Evolutionary conservation across 352 stramenopile species (phyloP).

Genomic region (Phytophthora cajani): DNA sequence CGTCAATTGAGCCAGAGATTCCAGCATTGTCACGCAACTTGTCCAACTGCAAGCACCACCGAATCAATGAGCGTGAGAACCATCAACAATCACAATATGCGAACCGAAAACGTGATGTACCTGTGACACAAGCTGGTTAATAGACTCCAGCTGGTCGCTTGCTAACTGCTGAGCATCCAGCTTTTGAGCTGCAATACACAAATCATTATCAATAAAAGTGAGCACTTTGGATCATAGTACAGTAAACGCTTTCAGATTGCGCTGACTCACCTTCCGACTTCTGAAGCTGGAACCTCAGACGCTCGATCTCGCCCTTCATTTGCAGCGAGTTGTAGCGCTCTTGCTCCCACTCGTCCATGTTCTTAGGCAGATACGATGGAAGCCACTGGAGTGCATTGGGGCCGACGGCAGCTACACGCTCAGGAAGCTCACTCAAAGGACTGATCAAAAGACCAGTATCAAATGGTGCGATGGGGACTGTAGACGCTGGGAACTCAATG

Average conservation of each 20-base stretch:
- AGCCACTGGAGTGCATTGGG: slow-evolving; percentile 78
- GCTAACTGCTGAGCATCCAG: slow-evolving; percentile 77
- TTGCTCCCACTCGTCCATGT: slow-evolving; percentile 82
- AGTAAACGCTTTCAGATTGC: not conserved
- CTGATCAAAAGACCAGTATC: slow-evolving; percentile 72
- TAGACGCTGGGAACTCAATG: slow-evolving; percentile 76
- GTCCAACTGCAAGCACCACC: slow-evolving; percentile 47
- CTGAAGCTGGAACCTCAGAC: slow-evolving; percentile 75
- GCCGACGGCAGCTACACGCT: slow-evolving; percentile 70
- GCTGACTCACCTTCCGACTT: slow-evolving; percentile 62
- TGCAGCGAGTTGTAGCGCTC: slow-evolving; percentile 76
- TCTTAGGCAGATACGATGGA: slow-evolving; percentile 66
- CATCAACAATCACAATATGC: not conserved
- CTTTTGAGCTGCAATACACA: slow-evolving; percentile 59
- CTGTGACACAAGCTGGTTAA: slow-evolving; percentile 83
- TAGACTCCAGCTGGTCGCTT: slow-evolving; percentile 81
- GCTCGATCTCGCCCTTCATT: slow-evolving; percentile 83
- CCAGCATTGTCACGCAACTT: slow-evolving; percentile 61
- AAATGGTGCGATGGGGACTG: slow-evolving; percentile 69
- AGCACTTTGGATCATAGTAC: too few species aligned
- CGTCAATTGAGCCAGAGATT: slow-evolving; percentile 12
- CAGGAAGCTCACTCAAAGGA: slow-evolving; percentile 72
- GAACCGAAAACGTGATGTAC: slow-evolving; percentile 23
- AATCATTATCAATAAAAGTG: not conserved
- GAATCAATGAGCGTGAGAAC: slow-evolving; percentile 11